Percentiles rank a stretch among this genome's conserved stretches.
Conservation (phyloP, 75 land plant genomes). For the Pinus albicaulis region DNA sequence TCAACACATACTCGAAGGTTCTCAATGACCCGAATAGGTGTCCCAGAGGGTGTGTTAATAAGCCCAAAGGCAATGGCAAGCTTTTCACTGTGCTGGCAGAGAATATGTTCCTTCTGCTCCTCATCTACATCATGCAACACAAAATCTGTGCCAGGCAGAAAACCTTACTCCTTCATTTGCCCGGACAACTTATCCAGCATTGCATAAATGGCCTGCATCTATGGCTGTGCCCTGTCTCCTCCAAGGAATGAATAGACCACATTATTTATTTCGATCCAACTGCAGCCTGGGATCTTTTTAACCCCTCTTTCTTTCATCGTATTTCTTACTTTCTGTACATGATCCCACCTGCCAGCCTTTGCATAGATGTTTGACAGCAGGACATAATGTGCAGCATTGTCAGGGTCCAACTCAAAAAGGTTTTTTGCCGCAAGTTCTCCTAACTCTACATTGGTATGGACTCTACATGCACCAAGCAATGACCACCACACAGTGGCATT, state of each 20-base stretch:
- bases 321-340: not conserved
- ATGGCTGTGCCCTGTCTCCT: not conserved
- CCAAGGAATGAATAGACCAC: not conserved
- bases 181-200: not conserved
- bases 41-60: conserved; percentile 16
- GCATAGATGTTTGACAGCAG: not conserved
- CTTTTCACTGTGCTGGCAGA: conserved; percentile 28
- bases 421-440: not conserved
- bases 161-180: conserved; percentile 15
- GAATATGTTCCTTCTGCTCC: conserved; percentile 1
- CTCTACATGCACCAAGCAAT: not conserved
- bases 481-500: conserved; percentile 9
- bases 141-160: conserved; percentile 11
- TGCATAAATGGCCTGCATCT: not conserved
- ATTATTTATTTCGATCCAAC: not conserved
- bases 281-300: not conserved
- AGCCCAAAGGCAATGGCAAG: conserved; percentile 35
- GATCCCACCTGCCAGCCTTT: not conserved
- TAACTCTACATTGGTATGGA: not conserved
- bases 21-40: conserved; percentile 19
- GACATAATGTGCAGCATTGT: not conserved
- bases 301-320: not conserved
- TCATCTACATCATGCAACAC: conserved; percentile 16
- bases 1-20: conserved; percentile 22
- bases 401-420: not conserved